phyloP scores from a whole-genome alignment of 73 alveolate genomes.

The Symbiodinium natans region DNA sequence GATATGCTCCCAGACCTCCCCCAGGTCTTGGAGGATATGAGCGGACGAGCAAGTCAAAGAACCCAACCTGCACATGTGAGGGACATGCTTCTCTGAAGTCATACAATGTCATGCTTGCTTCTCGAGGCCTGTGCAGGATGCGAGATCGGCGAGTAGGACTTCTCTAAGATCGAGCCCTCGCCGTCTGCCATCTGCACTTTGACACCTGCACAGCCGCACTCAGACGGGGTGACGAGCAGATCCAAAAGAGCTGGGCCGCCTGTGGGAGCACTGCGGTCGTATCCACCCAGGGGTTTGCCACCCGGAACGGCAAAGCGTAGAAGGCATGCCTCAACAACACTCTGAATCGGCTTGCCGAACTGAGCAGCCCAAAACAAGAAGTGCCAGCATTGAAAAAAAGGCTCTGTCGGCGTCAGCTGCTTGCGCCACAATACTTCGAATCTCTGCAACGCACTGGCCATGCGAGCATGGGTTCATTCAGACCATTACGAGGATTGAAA shows the following conservation, averaged over 20 bases:
- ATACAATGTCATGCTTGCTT: neutral
- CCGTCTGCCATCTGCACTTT: conserved; percentile 28
- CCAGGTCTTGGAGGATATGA: conserved; percentile 76
- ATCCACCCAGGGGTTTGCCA: conserved; percentile 64
- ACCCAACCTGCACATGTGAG: conserved; percentile 53
- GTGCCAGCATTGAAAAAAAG: neutral
- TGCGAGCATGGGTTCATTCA: neutral
- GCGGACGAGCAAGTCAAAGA: conserved; percentile 42
- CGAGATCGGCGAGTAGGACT: conserved; percentile 69
- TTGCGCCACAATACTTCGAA: conserved; percentile 42
- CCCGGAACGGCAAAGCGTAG: conserved; percentile 55
- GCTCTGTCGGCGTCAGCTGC: conserved; percentile 35
- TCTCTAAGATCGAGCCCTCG: conserved; percentile 20
- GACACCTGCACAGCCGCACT: conserved; percentile 53
- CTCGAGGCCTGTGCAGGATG: conserved; percentile 47
- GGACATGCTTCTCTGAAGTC: neutral
- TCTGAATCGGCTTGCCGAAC: neutral
- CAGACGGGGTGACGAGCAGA: too few relatives aligned
- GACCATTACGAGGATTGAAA: neutral
- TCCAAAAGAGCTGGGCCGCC: neutral
- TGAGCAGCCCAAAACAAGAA: neutral
- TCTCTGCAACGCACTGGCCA: conserved; percentile 37
- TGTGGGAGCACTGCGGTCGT: conserved; percentile 76
- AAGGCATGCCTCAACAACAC: conserved; percentile 28
- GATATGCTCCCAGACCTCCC: conserved; percentile 67